Base-by-base conservation (phyloP, 306 rosid genomes). In the Glycyrrhiza uralensis region DNA sequence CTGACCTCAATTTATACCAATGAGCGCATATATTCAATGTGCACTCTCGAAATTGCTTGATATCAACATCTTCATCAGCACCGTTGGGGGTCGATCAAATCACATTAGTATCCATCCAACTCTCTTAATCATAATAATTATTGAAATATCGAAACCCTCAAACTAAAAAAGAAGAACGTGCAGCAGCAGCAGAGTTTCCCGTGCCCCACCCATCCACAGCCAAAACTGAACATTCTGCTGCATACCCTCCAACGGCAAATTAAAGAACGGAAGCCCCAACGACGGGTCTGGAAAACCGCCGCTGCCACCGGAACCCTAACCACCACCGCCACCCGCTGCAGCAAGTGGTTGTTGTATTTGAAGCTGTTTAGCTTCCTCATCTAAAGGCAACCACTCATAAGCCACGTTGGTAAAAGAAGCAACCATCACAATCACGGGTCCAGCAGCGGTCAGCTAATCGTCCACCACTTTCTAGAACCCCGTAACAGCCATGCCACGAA, bases 361-460 rank as follows among this genome's bases (percentile, higher is more conserved):
- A 18, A 77, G 47, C 79, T 84, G 86, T 20, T 83, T n/a, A 2
- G 9, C 91, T 33, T 89, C 87, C 32, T 89, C 96, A 1, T 92
- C 98, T 32, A 90, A 64, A 9, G 98, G 96, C 56, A 93, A 45
- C 57, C 91, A 69, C 78, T 93, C 98, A 7, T 90, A 93, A 1
- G 98, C 96, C 68, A 90, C 98, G 76, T 93, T 93, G 0, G 96
- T 87, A 29, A 93, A 93, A 8, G 98, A 93, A 0, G 98, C 83
- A 0, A 91, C 96, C 12, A 93, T 93, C 58, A 93, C 86, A 3
- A 89, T 87, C 13, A 93, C 98, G 0, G 98, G 96, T 2, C 98
- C 98, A 0, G 89, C 93, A 0, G 98, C 93, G 11, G 79, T 83
- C 81, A 93, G 55, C 86, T 93, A n/a, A n/a, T n/a, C n/a, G n/a